These are phyloP conservation scores for Bassia scoparia DNA, from an alignment of 148 eudicot genomes.

Conservation along the genomic window DNA sequence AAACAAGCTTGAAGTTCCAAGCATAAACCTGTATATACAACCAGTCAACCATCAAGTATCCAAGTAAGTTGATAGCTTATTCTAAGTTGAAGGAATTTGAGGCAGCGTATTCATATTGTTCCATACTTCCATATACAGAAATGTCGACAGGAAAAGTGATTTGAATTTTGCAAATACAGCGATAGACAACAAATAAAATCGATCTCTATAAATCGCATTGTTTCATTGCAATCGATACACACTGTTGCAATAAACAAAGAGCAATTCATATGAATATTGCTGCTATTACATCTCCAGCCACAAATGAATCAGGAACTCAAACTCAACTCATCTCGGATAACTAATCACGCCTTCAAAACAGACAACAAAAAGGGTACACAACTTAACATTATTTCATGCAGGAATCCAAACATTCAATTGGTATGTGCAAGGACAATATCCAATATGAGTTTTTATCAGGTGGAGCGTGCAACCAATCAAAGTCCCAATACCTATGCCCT, in stretches of 20 bases:
- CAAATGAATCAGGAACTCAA: neutral
- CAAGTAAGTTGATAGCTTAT: too few relatives aligned
- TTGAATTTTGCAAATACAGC: neutral
- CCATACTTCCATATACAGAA: neutral
- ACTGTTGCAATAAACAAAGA: conserved; percentile 29
- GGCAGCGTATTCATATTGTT: too few relatives aligned
- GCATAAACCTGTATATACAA: too few relatives aligned
- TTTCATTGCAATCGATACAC: conserved; percentile 1
- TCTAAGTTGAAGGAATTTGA: too few relatives aligned
- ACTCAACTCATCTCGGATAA: neutral
- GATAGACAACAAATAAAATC: neutral
- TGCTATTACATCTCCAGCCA: conserved; percentile 1
- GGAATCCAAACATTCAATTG: conserved; percentile 21
- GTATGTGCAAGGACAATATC: conserved; percentile 61
- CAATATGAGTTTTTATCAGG: conserved; percentile 33
- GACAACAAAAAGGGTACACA: conserved; percentile 7
- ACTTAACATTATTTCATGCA: conserved; percentile 15
- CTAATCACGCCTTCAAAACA: neutral
- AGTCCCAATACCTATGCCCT: conserved; percentile 22
- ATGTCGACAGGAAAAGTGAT: neutral
- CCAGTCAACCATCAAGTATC: too few relatives aligned
- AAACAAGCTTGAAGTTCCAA: too few relatives aligned
- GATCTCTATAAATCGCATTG: conserved; percentile 8
- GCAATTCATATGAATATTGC: neutral
- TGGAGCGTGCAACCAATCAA: conserved; percentile 31